These are phyloP conservation scores for Penicillium antarcticum DNA, from an alignment of 495 filamentous ascomycete species.

Conservation along the genomic window DNA sequence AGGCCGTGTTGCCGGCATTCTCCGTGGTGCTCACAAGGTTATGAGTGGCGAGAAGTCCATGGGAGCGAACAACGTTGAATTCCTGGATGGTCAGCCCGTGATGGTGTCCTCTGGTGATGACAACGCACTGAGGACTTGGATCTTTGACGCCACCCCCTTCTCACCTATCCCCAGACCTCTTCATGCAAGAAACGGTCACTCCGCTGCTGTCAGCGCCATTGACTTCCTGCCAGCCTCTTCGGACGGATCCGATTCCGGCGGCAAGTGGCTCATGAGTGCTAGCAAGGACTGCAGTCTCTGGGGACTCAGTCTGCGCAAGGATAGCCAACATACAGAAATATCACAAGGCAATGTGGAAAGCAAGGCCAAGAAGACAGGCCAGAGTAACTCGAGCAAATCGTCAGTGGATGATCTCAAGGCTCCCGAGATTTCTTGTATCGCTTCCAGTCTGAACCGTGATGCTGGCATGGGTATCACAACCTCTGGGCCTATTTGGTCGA, in stretches of 20 bases:
- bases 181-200: constrained; percentile 82
- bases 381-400: constrained; percentile 34
- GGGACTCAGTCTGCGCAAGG: constrained; percentile 91
- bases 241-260: constrained; percentile 79
- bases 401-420: constrained; percentile 77
- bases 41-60: constrained; percentile 51
- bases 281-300: constrained; percentile 85
- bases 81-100: constrained; percentile 85
- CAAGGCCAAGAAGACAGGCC: constrained; percentile 78
- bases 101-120: constrained; percentile 87
- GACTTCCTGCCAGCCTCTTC: constrained; percentile 81
- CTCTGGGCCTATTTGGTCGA: constrained; percentile 74
- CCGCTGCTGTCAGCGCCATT: constrained; percentile 74
- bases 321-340: constrained; percentile 90
- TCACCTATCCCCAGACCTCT: constrained; percentile 79
- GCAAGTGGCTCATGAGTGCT: constrained; percentile 93
- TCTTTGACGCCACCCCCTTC: constrained; percentile 85
- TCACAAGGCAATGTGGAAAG: constrained; percentile 81
- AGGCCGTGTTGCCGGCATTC: constrained; percentile 73
- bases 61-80: constrained; percentile 77
- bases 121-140: constrained; percentile 93
- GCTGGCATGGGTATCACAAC: constrained; percentile 80
- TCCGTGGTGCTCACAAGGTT: constrained; percentile 81
- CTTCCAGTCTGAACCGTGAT: constrained; percentile 86
- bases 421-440: constrained; percentile 83